Evolutionary conservation across 139 green algal genomes (phyloP).

Genomic region (Volvox africanus): DNA sequence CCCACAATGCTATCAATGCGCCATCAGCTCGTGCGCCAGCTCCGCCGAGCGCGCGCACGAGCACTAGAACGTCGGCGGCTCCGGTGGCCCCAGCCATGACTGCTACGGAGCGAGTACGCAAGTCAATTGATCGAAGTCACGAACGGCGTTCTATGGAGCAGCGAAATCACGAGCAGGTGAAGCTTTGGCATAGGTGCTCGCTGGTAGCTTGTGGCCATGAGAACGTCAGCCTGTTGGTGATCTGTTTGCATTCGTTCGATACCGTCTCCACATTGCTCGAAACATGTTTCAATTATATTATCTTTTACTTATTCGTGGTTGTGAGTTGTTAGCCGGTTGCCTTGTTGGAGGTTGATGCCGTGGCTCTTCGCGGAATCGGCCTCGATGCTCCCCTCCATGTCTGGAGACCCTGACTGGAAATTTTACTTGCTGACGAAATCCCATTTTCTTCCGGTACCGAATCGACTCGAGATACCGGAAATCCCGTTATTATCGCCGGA

Average conservation of each 20-base stretch:
- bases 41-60: neutral
- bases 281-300: too few species aligned
- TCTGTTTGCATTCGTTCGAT: too few species aligned
- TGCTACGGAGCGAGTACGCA: conserved; percentile 16
- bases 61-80: conserved; percentile 33
- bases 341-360: neutral
- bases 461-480: too few species aligned
- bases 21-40: conserved; percentile 6
- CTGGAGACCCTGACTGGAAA: too few species aligned
- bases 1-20: neutral
- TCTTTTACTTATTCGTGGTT: too few species aligned
- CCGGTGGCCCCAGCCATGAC: neutral
- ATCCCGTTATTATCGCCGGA: too few species aligned
- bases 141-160: conserved; percentile 23
- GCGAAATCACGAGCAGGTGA: conserved; percentile 16
- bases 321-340: neutral
- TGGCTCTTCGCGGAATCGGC: neutral
- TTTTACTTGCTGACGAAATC: too few species aligned
- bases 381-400: too few species aligned
- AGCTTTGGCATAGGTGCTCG: neutral
- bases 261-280: too few species aligned
- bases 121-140: conserved; percentile 37
- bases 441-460: too few species aligned
- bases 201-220: conserved; percentile 1
- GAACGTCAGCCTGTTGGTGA: neutral